Percentiles rank a stretch among this genome's conserved stretches.
Evolutionary conservation across 1,284 basidiomycete genomes (phyloP).

Genomic region (Puccinia novopanici): DNA sequence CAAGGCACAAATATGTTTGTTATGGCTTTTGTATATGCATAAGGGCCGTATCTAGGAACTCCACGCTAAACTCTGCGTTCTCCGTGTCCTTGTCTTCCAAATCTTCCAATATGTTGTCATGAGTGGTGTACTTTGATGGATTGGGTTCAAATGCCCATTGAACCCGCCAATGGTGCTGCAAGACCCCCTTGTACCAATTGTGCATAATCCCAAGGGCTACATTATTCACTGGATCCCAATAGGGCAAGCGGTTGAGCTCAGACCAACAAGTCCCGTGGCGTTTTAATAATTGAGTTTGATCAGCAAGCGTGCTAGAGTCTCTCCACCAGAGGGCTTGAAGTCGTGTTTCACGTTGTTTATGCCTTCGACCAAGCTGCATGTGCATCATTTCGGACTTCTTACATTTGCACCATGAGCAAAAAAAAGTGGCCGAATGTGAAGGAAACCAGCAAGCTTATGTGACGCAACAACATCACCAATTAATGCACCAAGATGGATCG

Average conservation of each 20-base stretch:
- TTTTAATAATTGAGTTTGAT: neutral
- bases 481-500: slow-evolving; percentile 3
- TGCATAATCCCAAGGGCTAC: slow-evolving; percentile 22
- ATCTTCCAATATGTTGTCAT: neutral
- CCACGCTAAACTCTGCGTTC: neutral
- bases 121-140: neutral
- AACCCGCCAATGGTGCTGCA: slow-evolving; percentile 13
- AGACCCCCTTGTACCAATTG: slow-evolving; percentile 32
- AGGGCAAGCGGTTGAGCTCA: slow-evolving; percentile 19
- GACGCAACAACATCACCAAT: slow-evolving; percentile 28
- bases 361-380: neutral
- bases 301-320: neutral
- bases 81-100: neutral
- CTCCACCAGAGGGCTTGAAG: neutral
- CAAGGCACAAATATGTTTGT: slow-evolving; percentile 40
- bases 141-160: slow-evolving; percentile 18
- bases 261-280: slow-evolving; percentile 9
- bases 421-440: slow-evolving; percentile 24
- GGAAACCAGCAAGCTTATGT: slow-evolving; percentile 26
- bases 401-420: slow-evolving; percentile 26
- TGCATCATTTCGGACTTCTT: neutral
- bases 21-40: neutral
- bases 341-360: neutral
- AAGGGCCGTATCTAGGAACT: neutral
- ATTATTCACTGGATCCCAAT: slow-evolving; percentile 36